Evolutionary conservation across 306 rosid species (phyloP).

Genomic region (Glycine tomentella): DNA sequence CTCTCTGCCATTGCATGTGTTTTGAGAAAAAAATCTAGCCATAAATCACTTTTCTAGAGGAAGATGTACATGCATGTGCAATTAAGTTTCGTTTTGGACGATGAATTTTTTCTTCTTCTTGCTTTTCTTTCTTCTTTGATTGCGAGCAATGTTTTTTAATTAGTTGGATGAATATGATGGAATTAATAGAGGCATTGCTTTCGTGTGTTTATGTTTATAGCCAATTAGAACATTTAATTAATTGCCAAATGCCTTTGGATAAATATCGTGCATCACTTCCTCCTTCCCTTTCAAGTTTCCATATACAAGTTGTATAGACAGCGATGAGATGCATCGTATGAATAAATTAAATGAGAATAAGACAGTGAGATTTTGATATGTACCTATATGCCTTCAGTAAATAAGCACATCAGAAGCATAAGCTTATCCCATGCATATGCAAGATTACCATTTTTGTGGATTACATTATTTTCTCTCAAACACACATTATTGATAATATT

Average conservation of each 20-base stretch:
- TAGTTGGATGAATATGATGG: constrained; percentile 4
- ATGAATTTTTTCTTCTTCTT: not conserved
- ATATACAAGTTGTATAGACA: not conserved
- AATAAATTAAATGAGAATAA: constrained; percentile 12
- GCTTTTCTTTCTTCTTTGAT: not conserved
- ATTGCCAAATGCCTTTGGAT: not conserved
- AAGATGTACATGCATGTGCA: not conserved
- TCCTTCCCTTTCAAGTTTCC: not conserved
- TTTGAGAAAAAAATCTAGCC: constrained; percentile 8
- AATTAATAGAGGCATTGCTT: not conserved
- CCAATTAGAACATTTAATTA: not conserved
- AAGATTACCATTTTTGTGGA: too few relatives aligned
- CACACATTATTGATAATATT: too few relatives aligned
- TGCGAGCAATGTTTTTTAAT: not conserved
- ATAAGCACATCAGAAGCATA: too few relatives aligned
- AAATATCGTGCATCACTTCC: not conserved
- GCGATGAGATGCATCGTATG: not conserved
- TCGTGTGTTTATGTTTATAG: too few relatives aligned
- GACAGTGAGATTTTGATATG: not conserved
- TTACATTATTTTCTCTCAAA: too few relatives aligned
- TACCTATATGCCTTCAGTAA: not conserved
- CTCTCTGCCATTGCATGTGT: not conserved
- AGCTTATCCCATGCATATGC: too few relatives aligned
- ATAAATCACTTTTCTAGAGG: not conserved
- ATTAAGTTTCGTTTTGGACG: not conserved